A percentile compares a stretch with the other conserved stretches of the same genome.
phyloP scores from a whole-genome alignment of 1,284 basidiomycete genomes.

The Volvariella volvacea region DNA sequence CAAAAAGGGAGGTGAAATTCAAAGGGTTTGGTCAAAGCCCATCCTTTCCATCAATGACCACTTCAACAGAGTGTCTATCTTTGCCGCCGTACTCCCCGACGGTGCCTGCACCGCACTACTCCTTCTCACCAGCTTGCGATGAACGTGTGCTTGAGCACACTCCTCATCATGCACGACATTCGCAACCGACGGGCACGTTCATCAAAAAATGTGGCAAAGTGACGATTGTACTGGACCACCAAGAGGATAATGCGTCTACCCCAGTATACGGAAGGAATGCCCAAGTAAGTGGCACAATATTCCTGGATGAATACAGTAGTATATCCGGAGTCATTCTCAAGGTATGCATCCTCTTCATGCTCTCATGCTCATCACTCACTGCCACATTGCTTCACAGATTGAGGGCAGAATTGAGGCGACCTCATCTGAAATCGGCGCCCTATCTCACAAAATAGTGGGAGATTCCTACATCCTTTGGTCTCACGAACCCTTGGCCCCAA shows the following conservation, averaged over 20 bases:
- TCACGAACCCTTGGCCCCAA: conserved; percentile 12
- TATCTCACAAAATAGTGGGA: conserved; percentile 25
- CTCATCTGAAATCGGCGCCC: conserved; percentile 31
- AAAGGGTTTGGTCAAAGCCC: no score
- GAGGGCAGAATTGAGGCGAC: conserved; percentile 41
- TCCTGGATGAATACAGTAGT: conserved; percentile 30
- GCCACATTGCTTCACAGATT: conserved; percentile 42
- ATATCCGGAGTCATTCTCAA: conserved; percentile 36
- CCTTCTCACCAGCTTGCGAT: conserved; percentile 26
- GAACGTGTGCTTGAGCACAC: conserved; percentile 32
- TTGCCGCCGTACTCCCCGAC: conserved; percentile 33
- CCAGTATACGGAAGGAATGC: conserved; percentile 30
- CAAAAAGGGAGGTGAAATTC: no score
- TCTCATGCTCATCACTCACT: conserved; percentile 3
- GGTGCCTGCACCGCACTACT: conserved; percentile 30
- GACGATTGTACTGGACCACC: conserved; percentile 30
- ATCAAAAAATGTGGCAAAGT: conserved; percentile 25
- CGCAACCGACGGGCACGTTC: conserved; percentile 22
- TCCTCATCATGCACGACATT: conserved; percentile 16
- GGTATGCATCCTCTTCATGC: conserved; percentile 23
- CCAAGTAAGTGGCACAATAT: conserved; percentile 30
- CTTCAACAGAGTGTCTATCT: neutral
- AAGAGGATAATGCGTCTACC: conserved; percentile 23
- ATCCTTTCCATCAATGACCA: no score
- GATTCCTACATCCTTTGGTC: conserved; percentile 37